A percentile compares a stretch with the other conserved stretches of the same genome.
Evolutionary conservation across 345 rosid genomes (phyloP).

Genomic region (Populus ilicifolia): DNA sequence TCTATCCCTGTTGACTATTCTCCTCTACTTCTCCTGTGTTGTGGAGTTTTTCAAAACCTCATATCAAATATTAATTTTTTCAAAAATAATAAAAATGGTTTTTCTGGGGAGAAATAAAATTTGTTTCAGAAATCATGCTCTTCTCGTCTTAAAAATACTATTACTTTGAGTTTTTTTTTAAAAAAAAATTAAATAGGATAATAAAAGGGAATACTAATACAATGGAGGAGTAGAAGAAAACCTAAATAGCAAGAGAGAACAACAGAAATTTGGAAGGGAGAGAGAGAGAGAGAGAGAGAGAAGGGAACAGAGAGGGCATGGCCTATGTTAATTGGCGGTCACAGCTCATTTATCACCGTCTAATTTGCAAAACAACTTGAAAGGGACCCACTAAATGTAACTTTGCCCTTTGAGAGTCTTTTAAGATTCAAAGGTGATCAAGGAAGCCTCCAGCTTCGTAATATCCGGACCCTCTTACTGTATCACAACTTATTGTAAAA

Average conservation of each 20-base stretch:
- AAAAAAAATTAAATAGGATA: neutral
- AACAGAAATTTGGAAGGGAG: neutral
- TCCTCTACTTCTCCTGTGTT: neutral
- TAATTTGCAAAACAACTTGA: constrained; percentile 25
- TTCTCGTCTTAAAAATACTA: neutral
- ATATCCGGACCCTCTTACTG: neutral
- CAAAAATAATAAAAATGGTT: neutral
- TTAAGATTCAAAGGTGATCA: neutral
- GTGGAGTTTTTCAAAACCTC: constrained; percentile 1
- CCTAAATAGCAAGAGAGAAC: neutral
- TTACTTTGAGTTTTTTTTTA: neutral
- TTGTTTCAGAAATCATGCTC: neutral
- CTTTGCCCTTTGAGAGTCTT: constrained; percentile 5
- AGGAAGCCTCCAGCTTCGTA: neutral
- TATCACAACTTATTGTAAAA: neutral
- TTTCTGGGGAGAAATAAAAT: too few relatives aligned
- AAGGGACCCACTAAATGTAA: constrained; percentile 30
- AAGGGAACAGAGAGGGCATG: constrained; percentile 19
- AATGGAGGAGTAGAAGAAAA: neutral
- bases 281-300: neutral
- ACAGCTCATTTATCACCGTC: constrained; percentile 33
- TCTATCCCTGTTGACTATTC: constrained; percentile 44
- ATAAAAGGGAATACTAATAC: neutral
- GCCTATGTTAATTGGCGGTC: constrained; percentile 37
- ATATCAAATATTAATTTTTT: neutral